Evolutionary conservation across 1,139 yeast genomes (phyloP), one percentile per base, ranked within the genome.

Genomic region (Yueomyces sp.): DNA sequence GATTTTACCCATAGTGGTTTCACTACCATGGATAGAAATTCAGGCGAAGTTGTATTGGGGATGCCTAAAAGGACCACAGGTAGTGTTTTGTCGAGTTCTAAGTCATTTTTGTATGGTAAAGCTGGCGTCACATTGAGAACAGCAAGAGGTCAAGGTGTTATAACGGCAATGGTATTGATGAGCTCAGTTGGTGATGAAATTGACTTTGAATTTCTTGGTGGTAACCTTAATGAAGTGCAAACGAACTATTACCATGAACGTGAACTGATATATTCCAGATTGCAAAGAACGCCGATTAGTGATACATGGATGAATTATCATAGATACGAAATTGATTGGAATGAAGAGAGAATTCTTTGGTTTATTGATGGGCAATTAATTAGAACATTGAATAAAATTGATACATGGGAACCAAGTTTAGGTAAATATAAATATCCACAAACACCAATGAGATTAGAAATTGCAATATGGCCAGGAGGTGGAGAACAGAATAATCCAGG

Each of bases 381-480:
- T 12, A 79, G 97, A 64, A 76, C 84, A 2, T 70, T 89, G 51
- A 60, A 70, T 38, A 81, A 70, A 57, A 63, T 61, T 5, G 89
- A 79, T 50, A 87, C 96, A 25, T 81, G 70, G 62, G 63, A 61
- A 44, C 51, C 50, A 1, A 41, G 30, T 2, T 27, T 37, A 26
- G 36, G 46, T 4, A 40, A 56, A 57, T 51, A 65, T 68, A 74
- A 50, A 44, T 89, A 62, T 67, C 97, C 97, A n/a, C 93, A 85
- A 65, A 86, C 96, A 3, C 97, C 97, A 1, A 70, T 91, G 41
- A 75, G 94, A 57, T 65, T 89, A 45, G 95, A 89, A 65, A 65
- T 85, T 44, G 86, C 95, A 4, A 63, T 89, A 48, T 89, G 97
- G 97, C 95, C 97, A 3, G 96, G 84, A 62, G 96, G 96, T 47